These are phyloP conservation scores for Ilex paraguariensis DNA, from an alignment of 305 asterid genomes.

Conservation along the genomic window DNA sequence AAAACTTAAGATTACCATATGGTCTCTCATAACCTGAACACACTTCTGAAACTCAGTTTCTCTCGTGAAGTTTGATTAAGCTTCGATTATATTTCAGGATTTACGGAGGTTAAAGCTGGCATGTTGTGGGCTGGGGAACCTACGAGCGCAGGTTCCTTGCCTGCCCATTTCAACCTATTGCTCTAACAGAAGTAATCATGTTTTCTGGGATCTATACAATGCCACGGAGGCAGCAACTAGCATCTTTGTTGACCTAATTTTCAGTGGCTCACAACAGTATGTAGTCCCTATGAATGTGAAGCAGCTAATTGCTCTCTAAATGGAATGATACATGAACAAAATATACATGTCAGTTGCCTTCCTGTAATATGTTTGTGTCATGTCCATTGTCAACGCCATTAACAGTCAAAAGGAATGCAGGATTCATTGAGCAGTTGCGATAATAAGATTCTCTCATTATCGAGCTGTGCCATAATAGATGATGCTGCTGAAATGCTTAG, in stretches of 20 bases:
- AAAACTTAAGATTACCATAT: too few relatives aligned
- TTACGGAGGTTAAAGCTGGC: slow-evolving; percentile 50
- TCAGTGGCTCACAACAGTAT: slow-evolving; percentile 24
- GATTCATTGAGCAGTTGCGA: too few relatives aligned
- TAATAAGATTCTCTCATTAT: too few relatives aligned
- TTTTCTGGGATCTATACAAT: slow-evolving; percentile 80
- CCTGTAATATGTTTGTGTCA: too few relatives aligned
- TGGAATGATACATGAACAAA: too few relatives aligned
- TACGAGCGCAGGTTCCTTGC: slow-evolving; percentile 59
- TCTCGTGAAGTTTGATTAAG: neutral
- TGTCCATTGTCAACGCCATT: too few relatives aligned
- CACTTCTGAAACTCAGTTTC: too few relatives aligned
- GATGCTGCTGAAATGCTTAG: too few relatives aligned
- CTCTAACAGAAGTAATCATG: slow-evolving; percentile 41
- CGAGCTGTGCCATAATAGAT: too few relatives aligned
- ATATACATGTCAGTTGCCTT: too few relatives aligned
- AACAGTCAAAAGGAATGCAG: too few relatives aligned
- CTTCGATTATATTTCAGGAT: slow-evolving; percentile 27
- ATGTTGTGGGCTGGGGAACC: slow-evolving; percentile 70
- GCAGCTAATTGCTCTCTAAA: slow-evolving; percentile 40
- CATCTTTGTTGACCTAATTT: slow-evolving; percentile 31
- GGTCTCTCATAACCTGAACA: too few relatives aligned
- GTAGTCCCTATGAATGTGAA: slow-evolving; percentile 41
- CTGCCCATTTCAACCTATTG: slow-evolving; percentile 51
- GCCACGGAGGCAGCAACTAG: slow-evolving; percentile 54